Conservation (phyloP, 306 rosid genomes). For the Astragalus membranaceus region DNA sequence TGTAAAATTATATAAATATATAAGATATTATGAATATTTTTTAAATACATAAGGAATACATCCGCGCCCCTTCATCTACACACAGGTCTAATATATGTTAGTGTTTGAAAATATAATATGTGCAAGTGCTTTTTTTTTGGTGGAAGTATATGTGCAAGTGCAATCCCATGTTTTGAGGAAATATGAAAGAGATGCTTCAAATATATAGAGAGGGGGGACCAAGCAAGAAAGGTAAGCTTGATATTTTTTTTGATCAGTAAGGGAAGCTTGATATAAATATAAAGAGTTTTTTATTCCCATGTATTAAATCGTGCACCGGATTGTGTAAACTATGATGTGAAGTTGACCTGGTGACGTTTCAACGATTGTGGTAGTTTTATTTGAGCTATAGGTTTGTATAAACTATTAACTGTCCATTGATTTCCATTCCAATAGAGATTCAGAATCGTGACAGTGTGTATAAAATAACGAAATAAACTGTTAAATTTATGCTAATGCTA, state of each 20-base stretch:
- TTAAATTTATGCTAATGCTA: background rate
- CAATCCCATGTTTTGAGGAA: no score
- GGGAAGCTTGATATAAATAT: no score
- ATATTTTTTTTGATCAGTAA: no score
- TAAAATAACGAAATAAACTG: background rate
- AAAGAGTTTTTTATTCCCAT: background rate
- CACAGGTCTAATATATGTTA: no score
- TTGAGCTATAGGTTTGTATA: background rate
- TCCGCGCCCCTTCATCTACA: no score
- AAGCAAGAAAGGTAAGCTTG: background rate
- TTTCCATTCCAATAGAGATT: background rate
- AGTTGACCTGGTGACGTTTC: background rate
- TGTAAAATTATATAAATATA: no score
- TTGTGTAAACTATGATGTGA: background rate
- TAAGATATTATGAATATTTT: no score
- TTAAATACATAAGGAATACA: no score
- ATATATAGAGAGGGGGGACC: background rate
- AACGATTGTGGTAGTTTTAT: background rate
- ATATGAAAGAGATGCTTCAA: background rate
- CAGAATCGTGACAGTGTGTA: background rate
- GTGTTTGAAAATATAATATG: no score
- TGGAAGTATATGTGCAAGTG: no score
- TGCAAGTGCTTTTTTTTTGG: no score
- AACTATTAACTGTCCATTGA: background rate
- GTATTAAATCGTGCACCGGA: no score